Conservation (phyloP, 805 yeast species). For the Candida nanaspora region DNA sequence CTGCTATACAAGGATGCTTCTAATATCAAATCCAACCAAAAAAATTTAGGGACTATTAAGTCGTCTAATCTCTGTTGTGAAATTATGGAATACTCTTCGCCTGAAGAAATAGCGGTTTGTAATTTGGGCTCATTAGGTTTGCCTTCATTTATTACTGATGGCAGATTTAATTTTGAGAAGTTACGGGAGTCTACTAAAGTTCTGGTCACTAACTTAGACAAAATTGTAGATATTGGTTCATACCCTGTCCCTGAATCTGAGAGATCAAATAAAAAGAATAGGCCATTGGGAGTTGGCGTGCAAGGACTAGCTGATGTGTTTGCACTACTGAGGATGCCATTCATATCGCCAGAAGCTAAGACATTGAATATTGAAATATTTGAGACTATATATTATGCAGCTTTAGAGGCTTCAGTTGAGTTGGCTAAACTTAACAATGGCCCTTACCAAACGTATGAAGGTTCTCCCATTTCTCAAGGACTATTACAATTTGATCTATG, state of each 20-base stretch:
- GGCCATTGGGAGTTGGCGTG: conserved; percentile 98
- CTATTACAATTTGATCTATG: conserved; percentile 81
- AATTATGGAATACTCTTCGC: conserved; percentile 83
- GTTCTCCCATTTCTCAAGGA: conserved; percentile 90
- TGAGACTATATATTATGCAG: conserved; percentile 94
- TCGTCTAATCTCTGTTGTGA: conserved; percentile 94
- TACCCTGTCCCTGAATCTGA: conserved; percentile 81
- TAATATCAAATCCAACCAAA: conserved; percentile 80
- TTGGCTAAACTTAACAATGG: conserved; percentile 63
- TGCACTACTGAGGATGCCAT: conserved; percentile 72
- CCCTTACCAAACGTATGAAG: conserved; percentile 58
- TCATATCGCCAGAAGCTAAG: conserved; percentile 77
- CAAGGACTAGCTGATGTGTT: conserved; percentile 93
- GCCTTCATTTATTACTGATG: conserved; percentile 61
- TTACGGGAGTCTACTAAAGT: conserved; percentile 76
- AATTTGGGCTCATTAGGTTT: conserved; percentile 87
- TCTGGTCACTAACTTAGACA: conserved; percentile 70
- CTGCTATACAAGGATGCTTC: conserved; percentile 91
- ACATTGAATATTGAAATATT: conserved; percentile 75
- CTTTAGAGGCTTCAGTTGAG: conserved; percentile 82
- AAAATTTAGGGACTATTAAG: conserved; percentile 87
- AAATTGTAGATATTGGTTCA: conserved; percentile 73
- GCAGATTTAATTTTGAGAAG: conserved; percentile 60
- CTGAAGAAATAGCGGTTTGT: conserved; percentile 94
- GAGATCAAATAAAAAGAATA: conserved; percentile 67